A percentile compares a stretch with the other conserved stretches of the same genome.
phyloP scores from a whole-genome alignment of 179 eudicot species.

The Patellifolia procumbens region DNA sequence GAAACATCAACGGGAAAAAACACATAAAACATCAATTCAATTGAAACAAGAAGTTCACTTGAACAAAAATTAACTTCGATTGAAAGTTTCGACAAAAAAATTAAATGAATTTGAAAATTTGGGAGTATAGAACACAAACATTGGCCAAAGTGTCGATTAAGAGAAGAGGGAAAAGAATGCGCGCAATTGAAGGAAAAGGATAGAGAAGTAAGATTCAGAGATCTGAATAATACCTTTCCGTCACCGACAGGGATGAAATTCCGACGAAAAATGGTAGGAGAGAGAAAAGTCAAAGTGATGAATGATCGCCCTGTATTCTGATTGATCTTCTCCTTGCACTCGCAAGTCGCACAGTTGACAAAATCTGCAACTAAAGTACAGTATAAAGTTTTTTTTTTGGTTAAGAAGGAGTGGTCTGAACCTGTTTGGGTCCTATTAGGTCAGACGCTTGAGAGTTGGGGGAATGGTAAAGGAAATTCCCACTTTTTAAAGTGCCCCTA shows the following conservation, averaged over 20 bases:
- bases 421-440: no score
- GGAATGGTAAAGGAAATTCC: no score
- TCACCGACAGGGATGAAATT: conserved; percentile 7
- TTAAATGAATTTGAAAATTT: neutral
- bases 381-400: no score
- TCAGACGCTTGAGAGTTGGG: no score
- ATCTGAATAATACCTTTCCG: neutral
- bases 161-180: conserved; percentile 4
- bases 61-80: neutral
- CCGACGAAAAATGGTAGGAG: conserved; percentile 35
- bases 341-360: neutral
- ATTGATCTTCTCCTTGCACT: neutral
- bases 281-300: conserved; percentile 29
- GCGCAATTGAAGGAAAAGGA: neutral
- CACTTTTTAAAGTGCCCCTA: no score
- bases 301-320: neutral
- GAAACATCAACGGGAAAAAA: neutral
- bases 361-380: no score
- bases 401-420: no score
- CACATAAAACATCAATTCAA: neutral
- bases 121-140: neutral
- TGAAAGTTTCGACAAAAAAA: neutral
- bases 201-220: neutral
- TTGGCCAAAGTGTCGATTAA: neutral
- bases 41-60: neutral